Evolutionary conservation across 306 rosid genomes (phyloP), one percentile per base, ranked within the genome.

Genomic region (Castanopsis chinensis): DNA sequence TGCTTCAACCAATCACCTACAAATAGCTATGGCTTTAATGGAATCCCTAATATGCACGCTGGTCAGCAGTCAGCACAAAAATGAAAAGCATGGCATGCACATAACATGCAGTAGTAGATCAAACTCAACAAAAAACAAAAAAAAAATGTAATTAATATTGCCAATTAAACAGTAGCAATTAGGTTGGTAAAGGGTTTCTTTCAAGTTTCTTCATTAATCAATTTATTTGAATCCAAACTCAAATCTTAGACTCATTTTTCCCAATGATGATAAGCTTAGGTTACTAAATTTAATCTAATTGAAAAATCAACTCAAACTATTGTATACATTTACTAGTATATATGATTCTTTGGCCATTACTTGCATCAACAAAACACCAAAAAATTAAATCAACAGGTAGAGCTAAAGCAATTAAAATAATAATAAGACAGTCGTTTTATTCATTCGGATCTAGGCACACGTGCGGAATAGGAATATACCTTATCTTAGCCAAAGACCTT

Each of bases 381-480:
- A 20, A 58, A 21, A 20, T 58, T 8, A 58, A 21, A 58, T 17
- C 20, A 17, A 43, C 3, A 25, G 4, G 0, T 3, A 25, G 20
- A 61, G 53, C 53, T 14, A 18, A 27, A 68, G 14, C 23, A 69
- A 54, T 23, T 2, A 41, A 23, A 12, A 20, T 35, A 69, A 19
- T 5, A 41, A 54, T 3, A 70, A 77, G 73, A 55, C 59, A 52
- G 78, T 79, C 75, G 81, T 77, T 35, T 65, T 65, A 80, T 81
- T 79, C 73, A 78, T 77, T 17, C 80, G 85, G 78, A 83, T 80
- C 77, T 82, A 60, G 56, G 77, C 74, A 84, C 88, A 89, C 87
- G 92, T 85, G 92, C 81, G 70, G 79, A 73, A 81, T 70, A 76
- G 64, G 32, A 60, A 72, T 79, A 75, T 71, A 17, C 68, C 20